These are phyloP conservation scores for Porphyra umbilicalis DNA, from an alignment of 31 red algal genomes.

Conservation along the genomic window DNA sequence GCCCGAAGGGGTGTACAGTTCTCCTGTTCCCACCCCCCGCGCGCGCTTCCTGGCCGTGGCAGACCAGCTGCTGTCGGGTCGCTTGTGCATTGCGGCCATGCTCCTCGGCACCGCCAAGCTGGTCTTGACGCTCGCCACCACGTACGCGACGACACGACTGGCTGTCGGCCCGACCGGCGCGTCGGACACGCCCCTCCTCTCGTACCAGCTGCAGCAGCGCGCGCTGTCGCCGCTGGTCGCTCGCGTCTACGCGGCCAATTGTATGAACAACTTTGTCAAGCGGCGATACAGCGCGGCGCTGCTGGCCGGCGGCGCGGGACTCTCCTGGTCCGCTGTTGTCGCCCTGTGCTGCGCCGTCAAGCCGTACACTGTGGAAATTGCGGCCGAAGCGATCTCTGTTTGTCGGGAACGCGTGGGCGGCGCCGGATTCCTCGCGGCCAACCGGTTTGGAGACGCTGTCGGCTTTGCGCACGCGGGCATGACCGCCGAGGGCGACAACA, in stretches of 20 bases:
- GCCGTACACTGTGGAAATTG: background rate
- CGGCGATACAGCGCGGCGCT: slow-evolving; percentile 12
- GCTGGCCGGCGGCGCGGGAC: background rate
- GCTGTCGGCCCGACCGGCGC: slow-evolving; percentile 36
- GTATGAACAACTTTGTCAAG: slow-evolving; percentile 37
- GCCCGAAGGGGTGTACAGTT: slow-evolving; percentile 36
- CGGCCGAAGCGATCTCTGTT: slow-evolving; percentile 4
- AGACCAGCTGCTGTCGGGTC: slow-evolving; percentile 39
- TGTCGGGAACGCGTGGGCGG: slow-evolving; percentile 21
- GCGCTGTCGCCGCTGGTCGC: slow-evolving; percentile 51
- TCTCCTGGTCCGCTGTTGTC: background rate
- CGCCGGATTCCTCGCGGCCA: slow-evolving; percentile 4
- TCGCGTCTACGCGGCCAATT: slow-evolving; percentile 23
- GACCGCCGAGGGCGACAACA: slow-evolving; percentile 30
- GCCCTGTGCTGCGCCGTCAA: slow-evolving; percentile 12
- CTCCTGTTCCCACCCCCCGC: slow-evolving; percentile 16
- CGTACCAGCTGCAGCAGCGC: slow-evolving; percentile 68
- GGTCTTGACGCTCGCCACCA: slow-evolving; percentile 64
- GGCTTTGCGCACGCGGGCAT: slow-evolving; percentile 6
- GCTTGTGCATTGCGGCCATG: slow-evolving; percentile 39
- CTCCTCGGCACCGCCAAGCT: slow-evolving; percentile 49
- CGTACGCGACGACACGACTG: slow-evolving; percentile 40
- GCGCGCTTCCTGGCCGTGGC: slow-evolving; percentile 27
- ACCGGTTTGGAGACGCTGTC: slow-evolving; percentile 9
- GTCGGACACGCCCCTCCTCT: slow-evolving; percentile 51